Percentiles rank a stretch among this genome's conserved stretches.
phyloP scores from a whole-genome alignment of 352 stramenopile genomes.

The Phytophthora litchii region DNA sequence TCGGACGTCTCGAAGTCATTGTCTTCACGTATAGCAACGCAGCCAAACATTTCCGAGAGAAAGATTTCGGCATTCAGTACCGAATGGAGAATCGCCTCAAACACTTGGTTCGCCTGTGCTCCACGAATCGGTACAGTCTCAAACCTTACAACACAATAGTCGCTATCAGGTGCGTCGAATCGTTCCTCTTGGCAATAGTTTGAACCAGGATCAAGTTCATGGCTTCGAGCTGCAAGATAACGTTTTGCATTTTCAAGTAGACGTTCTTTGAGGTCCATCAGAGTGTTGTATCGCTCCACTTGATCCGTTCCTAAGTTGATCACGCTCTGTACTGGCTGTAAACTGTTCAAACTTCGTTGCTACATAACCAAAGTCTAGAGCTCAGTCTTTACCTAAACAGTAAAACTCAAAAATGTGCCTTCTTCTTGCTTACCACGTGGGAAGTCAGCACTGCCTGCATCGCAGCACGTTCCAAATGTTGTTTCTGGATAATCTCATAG shows the following conservation, averaged over 20 bases:
- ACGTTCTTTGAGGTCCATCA: slow-evolving; percentile 30
- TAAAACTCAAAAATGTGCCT: slow-evolving; percentile 15
- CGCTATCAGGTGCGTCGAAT: slow-evolving; percentile 36
- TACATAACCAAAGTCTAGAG: neutral
- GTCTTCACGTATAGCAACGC: slow-evolving; percentile 55
- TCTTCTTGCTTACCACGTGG: slow-evolving; percentile 10
- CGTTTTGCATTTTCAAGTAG: slow-evolving; percentile 28
- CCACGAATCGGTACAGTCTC: slow-evolving; percentile 42
- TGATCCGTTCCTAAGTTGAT: slow-evolving; percentile 26
- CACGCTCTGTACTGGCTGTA: slow-evolving; percentile 21
- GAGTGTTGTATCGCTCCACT: slow-evolving; percentile 20
- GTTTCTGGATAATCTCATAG: slow-evolving; percentile 21
- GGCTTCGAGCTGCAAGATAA: slow-evolving; percentile 32
- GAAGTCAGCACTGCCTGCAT: slow-evolving; percentile 15
- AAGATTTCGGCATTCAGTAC: slow-evolving; percentile 57
- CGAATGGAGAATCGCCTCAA: slow-evolving; percentile 40
- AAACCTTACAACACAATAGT: slow-evolving; percentile 46
- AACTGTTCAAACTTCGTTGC: slow-evolving; percentile 19
- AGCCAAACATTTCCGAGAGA: slow-evolving; percentile 51
- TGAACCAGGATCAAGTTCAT: slow-evolving; percentile 18
- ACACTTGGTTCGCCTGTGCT: slow-evolving; percentile 33
- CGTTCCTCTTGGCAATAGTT: slow-evolving; percentile 35
- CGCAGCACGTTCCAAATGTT: slow-evolving; percentile 22
- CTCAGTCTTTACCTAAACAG: neutral
- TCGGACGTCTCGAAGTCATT: slow-evolving; percentile 48